Conservation (phyloP, 2,329 filamentous ascomycete species). For the Arthrobotrys pseudoclavata region DNA sequence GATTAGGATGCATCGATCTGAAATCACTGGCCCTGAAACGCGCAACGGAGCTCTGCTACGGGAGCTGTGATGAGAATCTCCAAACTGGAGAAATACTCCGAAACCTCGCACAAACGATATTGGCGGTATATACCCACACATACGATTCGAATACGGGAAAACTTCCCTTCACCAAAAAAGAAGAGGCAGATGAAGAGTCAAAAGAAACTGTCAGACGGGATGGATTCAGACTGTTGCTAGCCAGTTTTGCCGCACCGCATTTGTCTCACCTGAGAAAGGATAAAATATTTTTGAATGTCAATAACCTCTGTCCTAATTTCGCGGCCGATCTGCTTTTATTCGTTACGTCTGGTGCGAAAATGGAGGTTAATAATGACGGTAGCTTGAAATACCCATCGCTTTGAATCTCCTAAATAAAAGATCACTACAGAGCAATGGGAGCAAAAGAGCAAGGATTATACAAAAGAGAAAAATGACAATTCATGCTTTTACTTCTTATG, state of each 20-base stretch:
- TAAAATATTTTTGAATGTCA: constrained; percentile 7
- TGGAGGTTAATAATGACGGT: not conserved
- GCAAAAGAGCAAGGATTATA: not conserved
- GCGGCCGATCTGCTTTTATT: constrained; percentile 1
- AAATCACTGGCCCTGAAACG: constrained; percentile 22
- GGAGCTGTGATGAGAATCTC: not conserved
- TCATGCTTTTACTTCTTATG: not conserved
- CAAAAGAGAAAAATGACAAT: not conserved
- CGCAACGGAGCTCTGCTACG: constrained; percentile 11
- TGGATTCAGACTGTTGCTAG: constrained; percentile 18
- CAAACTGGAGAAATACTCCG: not conserved
- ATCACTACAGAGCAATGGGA: not conserved
- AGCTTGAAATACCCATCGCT: not conserved
- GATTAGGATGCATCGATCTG: constrained; percentile 28
- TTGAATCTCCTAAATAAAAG: not conserved
- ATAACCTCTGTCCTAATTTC: constrained; percentile 1
- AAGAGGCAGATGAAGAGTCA: not conserved
- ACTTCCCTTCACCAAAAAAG: not conserved
- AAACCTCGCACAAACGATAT: not conserved
- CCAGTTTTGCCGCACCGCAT: not conserved
- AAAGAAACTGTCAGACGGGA: not conserved
- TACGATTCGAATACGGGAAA: constrained; percentile 18
- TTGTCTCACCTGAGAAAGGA: not conserved
- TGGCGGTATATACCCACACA: constrained; percentile 1
- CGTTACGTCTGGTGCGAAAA: not conserved